Conservation (phyloP, 2,329 filamentous ascomycete genomes). For the Nemania bipapillata region DNA sequence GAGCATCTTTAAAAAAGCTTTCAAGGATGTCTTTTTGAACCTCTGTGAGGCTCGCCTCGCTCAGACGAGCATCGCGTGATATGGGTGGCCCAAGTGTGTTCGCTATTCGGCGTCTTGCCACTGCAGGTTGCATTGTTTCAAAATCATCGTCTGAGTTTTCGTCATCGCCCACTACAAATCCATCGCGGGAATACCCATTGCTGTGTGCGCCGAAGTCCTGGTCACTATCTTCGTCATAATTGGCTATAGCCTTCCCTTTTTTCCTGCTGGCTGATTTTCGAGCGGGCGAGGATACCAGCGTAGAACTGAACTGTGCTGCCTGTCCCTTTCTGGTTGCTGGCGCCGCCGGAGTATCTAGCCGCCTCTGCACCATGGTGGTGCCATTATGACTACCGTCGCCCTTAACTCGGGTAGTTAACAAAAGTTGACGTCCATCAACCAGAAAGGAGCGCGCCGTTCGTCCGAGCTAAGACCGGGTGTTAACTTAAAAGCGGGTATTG, state of each 20-base stretch:
- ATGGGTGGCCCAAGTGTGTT: conserved; percentile 67
- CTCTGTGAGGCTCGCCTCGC: conserved; percentile 61
- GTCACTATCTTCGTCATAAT: conserved; percentile 53
- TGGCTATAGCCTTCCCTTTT: conserved; percentile 52
- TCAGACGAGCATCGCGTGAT: conserved; percentile 64
- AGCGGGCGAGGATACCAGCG: conserved; percentile 66
- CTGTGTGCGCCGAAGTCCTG: conserved; percentile 53
- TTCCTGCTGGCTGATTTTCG: conserved; percentile 52
- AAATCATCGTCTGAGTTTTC: conserved; percentile 61
- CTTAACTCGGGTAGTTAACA: conserved; percentile 55
- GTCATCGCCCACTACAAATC: conserved; percentile 54
- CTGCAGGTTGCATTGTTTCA: conserved; percentile 54
- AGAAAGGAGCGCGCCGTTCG: conserved; percentile 58
- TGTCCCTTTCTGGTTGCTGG: conserved; percentile 44
- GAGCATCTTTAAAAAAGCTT: conserved; percentile 72
- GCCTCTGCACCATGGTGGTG: conserved; percentile 51
- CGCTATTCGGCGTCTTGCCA: conserved; percentile 53
- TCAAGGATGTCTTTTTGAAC: conserved; percentile 72
- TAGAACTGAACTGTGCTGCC: conserved; percentile 53
- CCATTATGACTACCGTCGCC: conserved; percentile 50
- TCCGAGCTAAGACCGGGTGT: conserved; percentile 53
- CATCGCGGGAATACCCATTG: conserved; percentile 59
- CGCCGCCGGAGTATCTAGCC: conserved; percentile 53
- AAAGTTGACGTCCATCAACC: conserved; percentile 57
- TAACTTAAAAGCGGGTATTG: conserved; percentile 38